Evolutionary conservation across 306 rosid genomes (phyloP).

Genomic region (Trichosanthes cucumerina): DNA sequence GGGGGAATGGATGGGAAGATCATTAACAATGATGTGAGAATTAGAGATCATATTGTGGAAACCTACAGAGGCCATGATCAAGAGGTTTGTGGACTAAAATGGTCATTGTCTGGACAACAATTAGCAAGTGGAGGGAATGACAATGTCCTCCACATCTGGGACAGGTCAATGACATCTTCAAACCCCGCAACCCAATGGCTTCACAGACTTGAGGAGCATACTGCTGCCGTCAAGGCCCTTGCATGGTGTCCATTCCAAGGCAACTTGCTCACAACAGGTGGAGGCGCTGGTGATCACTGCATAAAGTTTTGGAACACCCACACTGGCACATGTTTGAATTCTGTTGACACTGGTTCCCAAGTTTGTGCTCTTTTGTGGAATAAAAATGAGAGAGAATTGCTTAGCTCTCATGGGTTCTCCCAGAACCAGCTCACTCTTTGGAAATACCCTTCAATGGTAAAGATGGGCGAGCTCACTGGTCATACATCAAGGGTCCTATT

Average conservation of each 20-base stretch:
- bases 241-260: slow-evolving; percentile 85
- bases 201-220: slow-evolving; percentile 58
- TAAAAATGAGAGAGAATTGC: slow-evolving; percentile 75
- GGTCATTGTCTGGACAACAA: slow-evolving; percentile 69
- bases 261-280: slow-evolving; percentile 57
- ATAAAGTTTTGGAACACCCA: slow-evolving; percentile 75
- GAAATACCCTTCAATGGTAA: slow-evolving; percentile 82
- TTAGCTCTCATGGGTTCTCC: slow-evolving; percentile 74
- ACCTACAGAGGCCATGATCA: slow-evolving; percentile 61
- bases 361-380: slow-evolving; percentile 68
- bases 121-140: slow-evolving; percentile 75
- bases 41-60: slow-evolving; percentile 51
- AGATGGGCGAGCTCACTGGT: slow-evolving; percentile 66
- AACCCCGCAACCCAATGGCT: slow-evolving; percentile 52
- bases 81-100: slow-evolving; percentile 69
- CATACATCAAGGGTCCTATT: slow-evolving; percentile 71
- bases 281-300: slow-evolving; percentile 59
- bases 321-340: slow-evolving; percentile 65
- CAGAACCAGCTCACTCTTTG: slow-evolving; percentile 68
- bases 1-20: slow-evolving; percentile 69
- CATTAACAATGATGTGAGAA: slow-evolving; percentile 57
- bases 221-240: slow-evolving; percentile 65
- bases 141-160: slow-evolving; percentile 65
- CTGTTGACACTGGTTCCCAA: slow-evolving; percentile 61
- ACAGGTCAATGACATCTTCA: slow-evolving; percentile 42